phyloP scores from a whole-genome alignment of 768 basidiomycete genomes.

The Boletales sp. region DNA sequence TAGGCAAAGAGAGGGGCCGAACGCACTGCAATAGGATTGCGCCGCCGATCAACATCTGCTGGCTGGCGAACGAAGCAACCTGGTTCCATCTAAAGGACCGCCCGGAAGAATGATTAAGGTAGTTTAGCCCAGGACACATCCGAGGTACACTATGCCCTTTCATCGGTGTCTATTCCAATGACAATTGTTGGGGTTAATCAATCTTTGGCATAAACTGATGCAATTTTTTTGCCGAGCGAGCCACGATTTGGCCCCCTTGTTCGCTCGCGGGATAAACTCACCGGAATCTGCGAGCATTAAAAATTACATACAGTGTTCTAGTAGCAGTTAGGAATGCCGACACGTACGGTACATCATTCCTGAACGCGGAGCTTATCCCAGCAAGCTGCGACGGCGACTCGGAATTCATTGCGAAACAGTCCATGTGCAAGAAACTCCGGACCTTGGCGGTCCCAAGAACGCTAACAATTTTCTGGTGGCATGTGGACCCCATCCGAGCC shows the following conservation, averaged over 20 bases:
- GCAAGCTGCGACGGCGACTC: not conserved
- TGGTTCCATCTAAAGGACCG: slow-evolving; percentile 10
- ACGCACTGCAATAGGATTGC: not conserved
- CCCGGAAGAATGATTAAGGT: slow-evolving; percentile 8
- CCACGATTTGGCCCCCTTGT: slow-evolving; percentile 6
- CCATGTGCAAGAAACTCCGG: not conserved
- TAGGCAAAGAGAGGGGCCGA: slow-evolving; percentile 21
- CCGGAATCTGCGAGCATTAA: slow-evolving; percentile 4
- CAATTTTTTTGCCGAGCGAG: slow-evolving; percentile 5
- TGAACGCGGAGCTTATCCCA: not conserved
- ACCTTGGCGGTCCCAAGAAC: not conserved
- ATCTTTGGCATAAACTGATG: slow-evolving; percentile 14
- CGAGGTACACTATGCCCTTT: not conserved
- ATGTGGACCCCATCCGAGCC: not conserved
- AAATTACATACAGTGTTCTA: slow-evolving; percentile 7
- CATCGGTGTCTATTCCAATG: slow-evolving; percentile 10
- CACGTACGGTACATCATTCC: slow-evolving; percentile 8
- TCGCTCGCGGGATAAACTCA: slow-evolving; percentile 20
- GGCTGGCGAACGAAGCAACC: slow-evolving; percentile 13
- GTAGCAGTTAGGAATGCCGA: slow-evolving; percentile 9
- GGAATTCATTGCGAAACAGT: not conserved
- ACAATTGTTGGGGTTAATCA: slow-evolving; percentile 18
- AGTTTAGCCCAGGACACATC: slow-evolving; percentile 1
- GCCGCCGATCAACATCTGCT: slow-evolving; percentile 20
- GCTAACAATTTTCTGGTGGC: too few species aligned